Conservation (phyloP, 768 basidiomycete species). For the Guyanaporus albipodus region DNA sequence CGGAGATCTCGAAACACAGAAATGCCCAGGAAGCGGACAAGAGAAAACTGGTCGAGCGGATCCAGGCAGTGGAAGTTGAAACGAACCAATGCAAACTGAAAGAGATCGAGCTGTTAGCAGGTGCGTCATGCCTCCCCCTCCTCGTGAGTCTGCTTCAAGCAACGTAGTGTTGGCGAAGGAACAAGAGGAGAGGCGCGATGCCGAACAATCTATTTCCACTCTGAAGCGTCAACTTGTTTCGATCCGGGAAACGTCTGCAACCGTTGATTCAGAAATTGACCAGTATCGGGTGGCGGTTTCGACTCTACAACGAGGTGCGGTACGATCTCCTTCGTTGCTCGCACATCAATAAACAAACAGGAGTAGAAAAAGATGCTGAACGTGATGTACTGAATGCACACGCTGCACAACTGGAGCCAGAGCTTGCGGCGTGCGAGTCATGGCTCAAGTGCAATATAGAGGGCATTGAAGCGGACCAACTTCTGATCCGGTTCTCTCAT, state of each 20-base stretch:
- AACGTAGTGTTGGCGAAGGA: conserved; percentile 59
- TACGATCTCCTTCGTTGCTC: background rate
- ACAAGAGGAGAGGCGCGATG: conserved; percentile 68
- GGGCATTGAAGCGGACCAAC: conserved; percentile 67
- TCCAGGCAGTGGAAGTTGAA: conserved; percentile 59
- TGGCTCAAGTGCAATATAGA: conserved; percentile 66
- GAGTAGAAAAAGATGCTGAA: conserved; percentile 66
- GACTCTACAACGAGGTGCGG: conserved; percentile 62
- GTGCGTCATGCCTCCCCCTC: conserved; percentile 40
- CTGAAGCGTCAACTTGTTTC: conserved; percentile 65
- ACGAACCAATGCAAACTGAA: conserved; percentile 71
- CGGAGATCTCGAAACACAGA: conserved; percentile 65
- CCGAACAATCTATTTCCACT: conserved; percentile 54
- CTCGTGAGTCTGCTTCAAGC: background rate
- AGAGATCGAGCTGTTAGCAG: conserved; percentile 74
- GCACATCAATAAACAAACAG: background rate
- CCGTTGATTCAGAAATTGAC: conserved; percentile 67
- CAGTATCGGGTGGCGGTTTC: conserved; percentile 60
- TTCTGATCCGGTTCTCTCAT: conserved; percentile 69
- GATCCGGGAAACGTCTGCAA: conserved; percentile 53
- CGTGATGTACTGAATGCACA: conserved; percentile 49
- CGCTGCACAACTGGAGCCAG: conserved; percentile 49
- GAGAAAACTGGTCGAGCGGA: conserved; percentile 60
- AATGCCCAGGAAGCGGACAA: conserved; percentile 57
- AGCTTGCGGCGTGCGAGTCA: conserved; percentile 54